Evolutionary conservation across 345 rosid genomes (phyloP).

Genomic region (Salix exigua): DNA sequence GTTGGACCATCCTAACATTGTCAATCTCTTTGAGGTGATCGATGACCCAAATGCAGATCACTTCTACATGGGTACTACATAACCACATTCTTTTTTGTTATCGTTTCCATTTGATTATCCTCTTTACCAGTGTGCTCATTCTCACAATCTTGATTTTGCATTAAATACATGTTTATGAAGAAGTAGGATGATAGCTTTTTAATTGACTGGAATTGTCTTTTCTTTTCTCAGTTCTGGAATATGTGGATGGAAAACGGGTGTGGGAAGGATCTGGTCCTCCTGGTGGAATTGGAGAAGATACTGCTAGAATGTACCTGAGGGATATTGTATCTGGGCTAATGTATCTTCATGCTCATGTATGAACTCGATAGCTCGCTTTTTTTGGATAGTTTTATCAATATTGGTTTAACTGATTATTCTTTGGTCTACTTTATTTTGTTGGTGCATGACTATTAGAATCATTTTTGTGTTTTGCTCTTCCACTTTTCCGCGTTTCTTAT

Average conservation of each 20-base stretch:
- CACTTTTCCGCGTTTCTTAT: not conserved
- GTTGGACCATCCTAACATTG: conserved; percentile 92
- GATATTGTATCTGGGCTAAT: conserved; percentile 81
- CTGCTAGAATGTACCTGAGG: conserved; percentile 83
- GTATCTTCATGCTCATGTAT: conserved; percentile 96
- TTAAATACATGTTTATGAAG: not conserved
- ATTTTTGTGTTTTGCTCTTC: not conserved
- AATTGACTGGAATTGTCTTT: conserved; percentile 8
- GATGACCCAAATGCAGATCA: conserved; percentile 92
- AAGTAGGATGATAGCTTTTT: conserved; percentile 2
- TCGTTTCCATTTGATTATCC: not conserved
- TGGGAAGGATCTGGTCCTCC: conserved; percentile 60
- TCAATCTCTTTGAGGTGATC: conserved; percentile 95
- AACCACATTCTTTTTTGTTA: not conserved
- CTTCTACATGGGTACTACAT: conserved; percentile 88
- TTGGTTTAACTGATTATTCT: not conserved
- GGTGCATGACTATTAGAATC: not conserved
- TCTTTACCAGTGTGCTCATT: not conserved
- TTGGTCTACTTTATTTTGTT: not conserved
- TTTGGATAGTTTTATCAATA: not conserved
- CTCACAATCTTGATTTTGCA: not conserved
- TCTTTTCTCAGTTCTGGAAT: conserved; percentile 73
- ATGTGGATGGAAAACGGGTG: conserved; percentile 82
- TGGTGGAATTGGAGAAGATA: conserved; percentile 61
- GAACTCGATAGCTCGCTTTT: conserved; percentile 14